phyloP scores from a whole-genome alignment of 179 eudicot species.

The Vitellaria paradoxa region DNA sequence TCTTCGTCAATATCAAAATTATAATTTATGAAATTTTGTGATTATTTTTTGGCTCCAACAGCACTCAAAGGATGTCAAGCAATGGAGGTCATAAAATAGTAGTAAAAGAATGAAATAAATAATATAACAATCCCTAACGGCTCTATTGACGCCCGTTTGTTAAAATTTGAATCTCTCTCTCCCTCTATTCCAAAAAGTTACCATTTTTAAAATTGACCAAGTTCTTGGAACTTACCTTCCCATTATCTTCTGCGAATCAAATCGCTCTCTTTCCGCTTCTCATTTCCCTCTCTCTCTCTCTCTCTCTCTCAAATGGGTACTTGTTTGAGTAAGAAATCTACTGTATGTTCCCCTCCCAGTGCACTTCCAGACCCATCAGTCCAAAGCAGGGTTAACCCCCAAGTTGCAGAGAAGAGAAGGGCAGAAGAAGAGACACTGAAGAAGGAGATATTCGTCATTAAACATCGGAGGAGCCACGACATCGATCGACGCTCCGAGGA shows the following conservation, averaged over 20 bases:
- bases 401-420: conserved; percentile 25
- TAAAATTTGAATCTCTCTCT: conserved; percentile 34
- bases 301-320: conserved; percentile 55
- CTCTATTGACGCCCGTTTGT: conserved; percentile 27
- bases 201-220: background rate
- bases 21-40: no score
- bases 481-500: conserved; percentile 30
- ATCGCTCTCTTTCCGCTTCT: background rate
- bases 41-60: no score
- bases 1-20: no score
- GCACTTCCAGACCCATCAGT: conserved; percentile 27
- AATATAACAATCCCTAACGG: conserved; percentile 18
- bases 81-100: no score
- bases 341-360: conserved; percentile 24
- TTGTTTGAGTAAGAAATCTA: conserved; percentile 75
- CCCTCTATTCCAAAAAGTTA: conserved; percentile 20
- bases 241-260: background rate
- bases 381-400: conserved; percentile 20
- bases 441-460: conserved; percentile 64
- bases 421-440: conserved; percentile 26
- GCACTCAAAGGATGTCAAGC: no score
- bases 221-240: conserved; percentile 11
- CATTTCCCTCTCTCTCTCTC: conserved; percentile 6
- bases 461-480: conserved; percentile 67
- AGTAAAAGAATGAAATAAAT: background rate